A percentile compares a stretch with the other conserved stretches of the same genome.
Conservation (phyloP, 169 alveolate species). For the Theileria luwenshuni region DNA sequence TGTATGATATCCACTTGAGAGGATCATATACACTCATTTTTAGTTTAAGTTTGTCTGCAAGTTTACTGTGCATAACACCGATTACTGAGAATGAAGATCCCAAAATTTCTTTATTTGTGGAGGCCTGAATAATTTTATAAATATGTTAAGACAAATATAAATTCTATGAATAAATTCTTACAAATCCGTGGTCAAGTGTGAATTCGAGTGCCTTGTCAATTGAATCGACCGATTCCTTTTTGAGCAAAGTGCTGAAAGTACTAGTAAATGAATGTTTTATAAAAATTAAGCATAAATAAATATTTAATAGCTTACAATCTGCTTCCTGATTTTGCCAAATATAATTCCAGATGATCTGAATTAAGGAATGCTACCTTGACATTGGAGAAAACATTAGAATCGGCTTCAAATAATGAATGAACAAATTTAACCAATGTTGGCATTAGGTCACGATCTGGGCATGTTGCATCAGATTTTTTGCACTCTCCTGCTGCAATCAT, state of each 20-base stretch:
- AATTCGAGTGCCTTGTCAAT: neutral
- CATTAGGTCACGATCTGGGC: conserved; percentile 22
- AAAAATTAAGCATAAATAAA: no score
- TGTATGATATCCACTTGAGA: neutral
- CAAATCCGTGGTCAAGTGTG: conserved; percentile 6
- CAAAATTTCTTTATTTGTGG: conserved; percentile 3
- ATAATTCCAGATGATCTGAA: neutral
- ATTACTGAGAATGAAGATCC: conserved; percentile 17
- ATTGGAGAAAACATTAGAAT: neutral
- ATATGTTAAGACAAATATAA: neutral
- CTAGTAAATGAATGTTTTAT: no score
- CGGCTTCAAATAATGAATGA: neutral
- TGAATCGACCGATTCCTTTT: no score
- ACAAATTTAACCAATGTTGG: conserved; percentile 10
- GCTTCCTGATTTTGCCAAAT: neutral
- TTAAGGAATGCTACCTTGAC: neutral
- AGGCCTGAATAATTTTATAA: neutral
- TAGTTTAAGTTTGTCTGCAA: neutral
- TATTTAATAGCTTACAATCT: conserved; percentile 3
- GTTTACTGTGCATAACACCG: conserved; percentile 5
- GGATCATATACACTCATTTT: conserved; percentile 4
- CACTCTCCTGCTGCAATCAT: conserved; percentile 19
- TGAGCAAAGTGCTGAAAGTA: no score
- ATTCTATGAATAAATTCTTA: conserved; percentile 6
- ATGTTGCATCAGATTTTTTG: neutral